Percentiles rank a stretch among this genome's conserved stretches.
These are phyloP conservation scores for Metschnikowia similis DNA, from an alignment of 805 yeast genomes.

Conservation along the genomic window DNA sequence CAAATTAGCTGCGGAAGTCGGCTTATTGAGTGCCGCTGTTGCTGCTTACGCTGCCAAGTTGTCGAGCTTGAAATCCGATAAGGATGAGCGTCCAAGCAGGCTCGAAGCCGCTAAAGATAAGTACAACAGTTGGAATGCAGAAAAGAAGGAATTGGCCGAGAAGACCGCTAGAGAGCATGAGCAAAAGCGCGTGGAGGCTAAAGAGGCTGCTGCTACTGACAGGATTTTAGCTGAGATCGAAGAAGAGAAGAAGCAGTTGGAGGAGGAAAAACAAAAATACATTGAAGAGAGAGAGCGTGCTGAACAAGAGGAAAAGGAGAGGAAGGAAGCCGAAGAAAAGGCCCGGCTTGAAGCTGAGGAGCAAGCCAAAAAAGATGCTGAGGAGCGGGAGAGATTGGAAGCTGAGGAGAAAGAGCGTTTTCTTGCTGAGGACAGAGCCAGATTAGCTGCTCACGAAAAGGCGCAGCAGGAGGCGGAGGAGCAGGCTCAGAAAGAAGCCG, in stretches of 20 bases:
- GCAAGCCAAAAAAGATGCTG: slow-evolving; percentile 21
- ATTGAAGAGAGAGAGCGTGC: slow-evolving; percentile 14
- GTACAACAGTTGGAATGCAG: slow-evolving; percentile 41
- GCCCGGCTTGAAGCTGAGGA: slow-evolving; percentile 10
- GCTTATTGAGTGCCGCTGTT: slow-evolving; percentile 38
- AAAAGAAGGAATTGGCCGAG: slow-evolving; percentile 38
- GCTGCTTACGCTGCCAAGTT: slow-evolving; percentile 45
- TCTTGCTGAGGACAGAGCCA: slow-evolving; percentile 10
- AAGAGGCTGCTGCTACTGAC: slow-evolving; percentile 28
- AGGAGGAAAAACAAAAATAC: slow-evolving; percentile 12
- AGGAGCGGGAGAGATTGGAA: slow-evolving; percentile 22
- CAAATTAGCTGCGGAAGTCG: slow-evolving; percentile 40
- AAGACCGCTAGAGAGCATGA: slow-evolving; percentile 24
- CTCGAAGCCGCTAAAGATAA: slow-evolving; percentile 41
- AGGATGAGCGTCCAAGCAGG: slow-evolving; percentile 31
- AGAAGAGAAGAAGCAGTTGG: slow-evolving; percentile 12
- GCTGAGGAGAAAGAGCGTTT: slow-evolving; percentile 14
- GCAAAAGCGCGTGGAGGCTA: slow-evolving; percentile 29
- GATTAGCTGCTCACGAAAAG: slow-evolving; percentile 24
- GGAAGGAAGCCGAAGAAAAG: slow-evolving; percentile 11
- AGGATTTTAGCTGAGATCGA: slow-evolving; percentile 12
- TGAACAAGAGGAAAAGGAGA: slow-evolving; percentile 13
- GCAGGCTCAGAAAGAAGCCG: slow-evolving; percentile 9
- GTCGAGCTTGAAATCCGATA: slow-evolving; percentile 33
- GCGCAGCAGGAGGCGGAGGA: slow-evolving; percentile 17